A percentile compares a stretch with the other conserved stretches of the same genome.
Conservation (phyloP, 2,329 filamentous ascomycete species). For the Colletotrichum aenigma region DNA sequence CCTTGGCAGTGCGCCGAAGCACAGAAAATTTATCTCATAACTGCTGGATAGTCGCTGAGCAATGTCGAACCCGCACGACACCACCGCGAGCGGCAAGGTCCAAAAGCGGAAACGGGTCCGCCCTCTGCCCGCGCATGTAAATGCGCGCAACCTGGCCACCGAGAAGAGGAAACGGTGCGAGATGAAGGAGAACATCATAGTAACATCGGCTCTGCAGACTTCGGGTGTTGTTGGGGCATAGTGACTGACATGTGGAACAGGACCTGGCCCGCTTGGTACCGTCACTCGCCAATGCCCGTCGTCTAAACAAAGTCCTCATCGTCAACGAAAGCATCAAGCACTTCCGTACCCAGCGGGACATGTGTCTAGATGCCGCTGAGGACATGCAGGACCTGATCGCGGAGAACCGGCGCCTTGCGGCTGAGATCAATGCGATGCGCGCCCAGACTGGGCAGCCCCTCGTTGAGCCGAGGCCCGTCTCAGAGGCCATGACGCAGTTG, state of each 20-base stretch:
- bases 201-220: neutral
- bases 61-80: neutral
- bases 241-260: neutral
- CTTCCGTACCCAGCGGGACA: neutral
- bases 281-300: neutral
- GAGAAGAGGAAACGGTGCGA: neutral
- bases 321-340: neutral
- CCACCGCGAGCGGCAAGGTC: neutral
- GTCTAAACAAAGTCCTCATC: neutral
- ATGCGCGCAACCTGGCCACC: neutral
- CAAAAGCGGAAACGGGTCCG: neutral
- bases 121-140: neutral
- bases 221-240: neutral
- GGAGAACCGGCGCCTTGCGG: neutral
- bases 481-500: neutral
- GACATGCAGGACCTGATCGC: neutral
- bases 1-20: neutral
- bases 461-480: neutral
- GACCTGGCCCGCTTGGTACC: neutral
- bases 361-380: neutral
- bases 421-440: neutral
- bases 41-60: neutral
- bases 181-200: neutral
- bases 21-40: neutral
- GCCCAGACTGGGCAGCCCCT: neutral